These are phyloP conservation scores for Alternaria gansuensis DNA, from an alignment of 2,329 filamentous ascomycete genomes.

Conservation along the genomic window DNA sequence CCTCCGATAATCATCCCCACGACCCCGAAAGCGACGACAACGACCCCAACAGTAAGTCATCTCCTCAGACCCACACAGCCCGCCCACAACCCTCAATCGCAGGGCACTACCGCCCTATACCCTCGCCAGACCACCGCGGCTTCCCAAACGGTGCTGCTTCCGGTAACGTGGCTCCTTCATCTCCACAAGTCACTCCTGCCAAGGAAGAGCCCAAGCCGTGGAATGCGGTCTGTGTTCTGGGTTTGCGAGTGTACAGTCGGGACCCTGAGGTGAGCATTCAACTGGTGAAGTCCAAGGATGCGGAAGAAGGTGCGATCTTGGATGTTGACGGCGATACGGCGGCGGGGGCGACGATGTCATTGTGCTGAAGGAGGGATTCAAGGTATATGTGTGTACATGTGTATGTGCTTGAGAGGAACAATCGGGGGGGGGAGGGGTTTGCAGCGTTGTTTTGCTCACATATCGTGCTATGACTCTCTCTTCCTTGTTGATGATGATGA, in stretches of 20 bases:
- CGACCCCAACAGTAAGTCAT: neutral
- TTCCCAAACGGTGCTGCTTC: slow-evolving; percentile 1
- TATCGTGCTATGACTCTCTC: neutral
- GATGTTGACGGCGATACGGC: slow-evolving; percentile 44
- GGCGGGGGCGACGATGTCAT: slow-evolving; percentile 50
- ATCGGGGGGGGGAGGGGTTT: neutral
- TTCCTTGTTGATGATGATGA: neutral
- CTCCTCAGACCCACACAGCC: neutral
- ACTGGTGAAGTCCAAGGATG: slow-evolving; percentile 42
- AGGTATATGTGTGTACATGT: neutral
- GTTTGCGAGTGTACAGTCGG: slow-evolving; percentile 61
- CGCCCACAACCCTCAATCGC: neutral
- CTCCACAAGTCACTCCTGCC: neutral
- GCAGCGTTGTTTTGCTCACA: neutral
- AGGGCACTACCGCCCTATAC: slow-evolving; percentile 1
- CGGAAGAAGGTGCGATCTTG: slow-evolving; percentile 44
- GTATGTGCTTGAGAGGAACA: neutral
- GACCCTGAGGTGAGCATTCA: slow-evolving; percentile 46
- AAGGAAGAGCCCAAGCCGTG: slow-evolving; percentile 55
- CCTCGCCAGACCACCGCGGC: neutral
- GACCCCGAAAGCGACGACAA: neutral
- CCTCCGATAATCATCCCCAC: neutral
- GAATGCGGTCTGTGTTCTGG: slow-evolving; percentile 69
- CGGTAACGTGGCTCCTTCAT: neutral
- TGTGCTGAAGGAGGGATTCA: neutral